Percentiles rank a stretch among this genome's conserved stretches.
Evolutionary conservation across 2,329 filamentous ascomycete genomes (phyloP).

Genomic region (Trichothecium sympodiale): DNA sequence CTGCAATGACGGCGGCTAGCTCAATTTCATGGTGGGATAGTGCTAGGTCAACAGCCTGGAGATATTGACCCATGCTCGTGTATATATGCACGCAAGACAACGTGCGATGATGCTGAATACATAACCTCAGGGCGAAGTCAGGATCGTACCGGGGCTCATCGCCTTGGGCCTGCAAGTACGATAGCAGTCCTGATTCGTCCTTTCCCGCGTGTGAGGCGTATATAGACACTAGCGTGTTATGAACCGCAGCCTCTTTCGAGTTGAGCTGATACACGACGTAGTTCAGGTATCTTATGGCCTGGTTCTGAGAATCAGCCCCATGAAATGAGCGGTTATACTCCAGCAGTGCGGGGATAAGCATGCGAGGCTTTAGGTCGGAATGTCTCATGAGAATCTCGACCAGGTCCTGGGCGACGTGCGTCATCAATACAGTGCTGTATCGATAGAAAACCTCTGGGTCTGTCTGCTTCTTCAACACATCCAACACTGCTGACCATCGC

Average conservation of each 20-base stretch:
- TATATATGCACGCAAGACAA: slow-evolving; percentile 96
- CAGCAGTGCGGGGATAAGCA: slow-evolving; percentile 83
- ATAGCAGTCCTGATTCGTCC: slow-evolving; percentile 75
- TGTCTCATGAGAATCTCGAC: slow-evolving; percentile 97
- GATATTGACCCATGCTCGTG: slow-evolving; percentile 89
- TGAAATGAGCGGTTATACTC: slow-evolving; percentile 79
- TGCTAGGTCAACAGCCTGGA: slow-evolving; percentile 85
- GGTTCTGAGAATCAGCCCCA: slow-evolving; percentile 59
- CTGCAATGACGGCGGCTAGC: slow-evolving; percentile 79
- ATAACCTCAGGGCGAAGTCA: slow-evolving; percentile 89
- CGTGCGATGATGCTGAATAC: slow-evolving; percentile 87
- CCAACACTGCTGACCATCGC: slow-evolving; percentile 77
- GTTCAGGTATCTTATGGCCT: slow-evolving; percentile 86
- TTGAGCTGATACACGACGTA: slow-evolving; percentile 83
- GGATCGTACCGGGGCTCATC: slow-evolving; percentile 82
- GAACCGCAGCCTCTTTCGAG: slow-evolving; percentile 73
- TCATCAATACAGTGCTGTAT: slow-evolving; percentile 95
- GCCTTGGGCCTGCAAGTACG: slow-evolving; percentile 84
- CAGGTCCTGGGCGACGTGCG: slow-evolving; percentile 69
- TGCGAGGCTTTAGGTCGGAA: slow-evolving; percentile 69
- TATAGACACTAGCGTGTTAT: slow-evolving; percentile 94
- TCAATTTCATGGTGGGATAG: slow-evolving; percentile 84
- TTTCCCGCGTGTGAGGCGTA: slow-evolving; percentile 77
- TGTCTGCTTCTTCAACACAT: slow-evolving; percentile 85
- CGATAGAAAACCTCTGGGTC: slow-evolving; percentile 91